These are phyloP conservation scores for Fraxinus xanthoxyloides DNA, from an alignment of 305 asterid species.

Conservation along the genomic window DNA sequence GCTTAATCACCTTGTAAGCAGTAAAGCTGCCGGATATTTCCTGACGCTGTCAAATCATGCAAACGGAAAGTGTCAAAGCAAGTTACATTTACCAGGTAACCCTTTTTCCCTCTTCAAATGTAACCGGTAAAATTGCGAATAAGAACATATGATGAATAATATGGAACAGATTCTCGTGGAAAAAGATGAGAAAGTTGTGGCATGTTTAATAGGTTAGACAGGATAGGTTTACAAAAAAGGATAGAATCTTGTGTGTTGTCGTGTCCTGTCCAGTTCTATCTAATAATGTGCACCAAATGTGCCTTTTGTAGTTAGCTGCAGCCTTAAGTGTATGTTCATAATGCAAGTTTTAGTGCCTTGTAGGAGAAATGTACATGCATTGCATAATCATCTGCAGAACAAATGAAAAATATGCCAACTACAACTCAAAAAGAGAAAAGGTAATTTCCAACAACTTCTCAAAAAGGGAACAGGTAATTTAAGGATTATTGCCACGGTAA, in stretches of 20 bases:
- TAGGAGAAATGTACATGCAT: neutral
- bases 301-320: neutral
- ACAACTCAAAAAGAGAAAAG: neutral
- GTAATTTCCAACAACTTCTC: neutral
- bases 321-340: neutral
- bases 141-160: neutral
- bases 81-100: neutral
- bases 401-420: neutral
- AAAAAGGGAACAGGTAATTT: neutral
- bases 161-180: neutral
- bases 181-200: neutral
- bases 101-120: neutral
- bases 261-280: neutral
- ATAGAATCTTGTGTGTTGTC: neutral
- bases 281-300: neutral
- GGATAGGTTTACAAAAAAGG: neutral
- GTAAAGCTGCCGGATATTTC: conserved; percentile 87
- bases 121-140: neutral
- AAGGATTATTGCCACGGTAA: neutral
- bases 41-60: conserved; percentile 67
- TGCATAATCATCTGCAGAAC: neutral
- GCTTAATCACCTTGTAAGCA: conserved; percentile 73
- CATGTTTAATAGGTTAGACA: neutral
- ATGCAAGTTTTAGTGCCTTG: neutral
- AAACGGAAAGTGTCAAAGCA: conserved; percentile 18